Evolutionary conservation across 768 basidiomycete species (phyloP), one percentile per base, ranked within the genome.

Genomic region (Termitomyces sp.): DNA sequence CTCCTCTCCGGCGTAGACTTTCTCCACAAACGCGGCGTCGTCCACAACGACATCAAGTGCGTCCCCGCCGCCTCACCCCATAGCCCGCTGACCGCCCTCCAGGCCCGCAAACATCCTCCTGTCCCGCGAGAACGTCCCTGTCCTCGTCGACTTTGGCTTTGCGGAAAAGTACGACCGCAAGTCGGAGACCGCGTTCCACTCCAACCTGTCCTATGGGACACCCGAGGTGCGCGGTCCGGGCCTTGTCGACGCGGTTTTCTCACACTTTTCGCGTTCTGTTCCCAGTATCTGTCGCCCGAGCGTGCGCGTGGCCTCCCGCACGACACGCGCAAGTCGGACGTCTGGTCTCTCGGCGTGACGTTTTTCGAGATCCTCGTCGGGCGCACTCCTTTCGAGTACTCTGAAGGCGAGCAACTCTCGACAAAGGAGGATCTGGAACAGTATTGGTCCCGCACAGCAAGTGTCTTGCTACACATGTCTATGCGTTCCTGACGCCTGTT

Each of bases 61-160:
- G 86, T 73, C 7, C 24, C 15, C 42, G 18, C 54, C 55, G 48
- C n/a, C n/a, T n/a, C n/a, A n/a, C n/a, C n/a, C 51, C 51, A 47
- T 20, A n/a, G n/a, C 36, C 37, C 22, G 51, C 41, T 54, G 5
- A 50, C 29, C 16, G 26, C 50, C 9, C 16, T 54, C 5, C 61
- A 95, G 92, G 65, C 94, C 94, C 1, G 92, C 94, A 16, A 99
- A 99, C 67, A 93, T 99, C 63, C 81, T 99, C 2, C 77, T 99
- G 47, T 90, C 90, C 0, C 72, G 75, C 55, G 79, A 86, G 62
- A 87, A 87, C 65, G 75, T 94, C 1, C 92, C 94, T 0, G 89
- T 97, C 3, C 82, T 98, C 4, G 89, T 97, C 37, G 97, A 98
- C 71, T 99, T 97, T 66, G 96, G 97, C 1, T 99, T 98, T 64